These are phyloP conservation scores for Echites panduratus DNA, from an alignment of 257 asterid species.

Conservation along the genomic window DNA sequence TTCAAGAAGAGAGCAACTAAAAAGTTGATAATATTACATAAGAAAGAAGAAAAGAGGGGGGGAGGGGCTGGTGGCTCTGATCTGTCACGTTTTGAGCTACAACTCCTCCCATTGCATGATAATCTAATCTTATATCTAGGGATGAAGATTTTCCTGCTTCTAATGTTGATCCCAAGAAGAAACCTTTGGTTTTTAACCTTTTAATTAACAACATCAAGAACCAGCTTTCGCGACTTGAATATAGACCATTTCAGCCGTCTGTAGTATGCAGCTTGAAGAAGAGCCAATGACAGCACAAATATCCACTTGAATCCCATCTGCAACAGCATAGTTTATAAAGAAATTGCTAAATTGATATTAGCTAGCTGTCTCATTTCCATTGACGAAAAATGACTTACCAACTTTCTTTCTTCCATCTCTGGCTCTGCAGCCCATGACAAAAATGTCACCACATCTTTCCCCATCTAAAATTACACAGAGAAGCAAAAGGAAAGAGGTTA, in stretches of 20 bases:
- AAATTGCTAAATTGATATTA: not conserved
- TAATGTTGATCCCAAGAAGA: not conserved
- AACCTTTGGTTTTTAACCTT: not conserved
- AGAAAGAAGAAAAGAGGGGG: too few species aligned
- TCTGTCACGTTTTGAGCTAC: too few species aligned
- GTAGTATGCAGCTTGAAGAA: slow-evolving; percentile 73
- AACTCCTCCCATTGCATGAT: too few species aligned
- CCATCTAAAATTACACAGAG: slow-evolving; percentile 47
- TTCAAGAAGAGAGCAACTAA: too few species aligned
- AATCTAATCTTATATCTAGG: too few species aligned
- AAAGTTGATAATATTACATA: too few species aligned
- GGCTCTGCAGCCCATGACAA: slow-evolving; percentile 85
- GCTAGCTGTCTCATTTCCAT: not conserved
- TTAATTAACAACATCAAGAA: slow-evolving; percentile 70
- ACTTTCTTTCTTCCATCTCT: slow-evolving; percentile 85
- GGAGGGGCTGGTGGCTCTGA: too few species aligned
- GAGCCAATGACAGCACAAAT: slow-evolving; percentile 68
- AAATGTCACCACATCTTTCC: slow-evolving; percentile 66
- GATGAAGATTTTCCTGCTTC: too few species aligned
- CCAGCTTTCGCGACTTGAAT: slow-evolving; percentile 67
- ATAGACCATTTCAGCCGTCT: slow-evolving; percentile 78
- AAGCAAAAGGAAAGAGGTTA: not conserved
- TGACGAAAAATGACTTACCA: slow-evolving; percentile 31
- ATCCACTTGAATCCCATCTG: slow-evolving; percentile 95
- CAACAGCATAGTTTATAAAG: not conserved